These are phyloP conservation scores for Ettlia oleoabundans DNA, from an alignment of 139 green algal species.

Conservation along the genomic window DNA sequence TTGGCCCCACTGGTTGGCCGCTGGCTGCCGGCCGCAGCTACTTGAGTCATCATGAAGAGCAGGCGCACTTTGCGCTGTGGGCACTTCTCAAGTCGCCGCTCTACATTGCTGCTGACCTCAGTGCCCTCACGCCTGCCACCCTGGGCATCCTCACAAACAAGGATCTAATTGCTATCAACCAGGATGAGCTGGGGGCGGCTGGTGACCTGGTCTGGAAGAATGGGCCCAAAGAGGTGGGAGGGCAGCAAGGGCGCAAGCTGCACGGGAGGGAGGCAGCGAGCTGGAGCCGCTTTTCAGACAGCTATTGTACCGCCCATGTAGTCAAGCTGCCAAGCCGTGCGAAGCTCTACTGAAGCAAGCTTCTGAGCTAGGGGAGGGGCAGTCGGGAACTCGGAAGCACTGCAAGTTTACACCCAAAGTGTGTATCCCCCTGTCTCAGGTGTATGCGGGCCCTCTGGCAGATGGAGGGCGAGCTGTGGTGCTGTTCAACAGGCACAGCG, in stretches of 20 bases:
- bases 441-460: slow-evolving; percentile 55
- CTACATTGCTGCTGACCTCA: slow-evolving; percentile 62
- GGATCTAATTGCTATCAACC: slow-evolving; percentile 70
- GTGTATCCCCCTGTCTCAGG: too few species aligned
- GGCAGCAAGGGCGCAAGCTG: too few species aligned
- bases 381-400: too few species aligned
- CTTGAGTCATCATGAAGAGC: slow-evolving; percentile 39
- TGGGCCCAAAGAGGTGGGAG: slow-evolving; percentile 42
- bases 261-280: too few species aligned
- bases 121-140: background rate
- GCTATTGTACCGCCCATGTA: too few species aligned
- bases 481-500: slow-evolving; percentile 57
- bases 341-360: too few species aligned
- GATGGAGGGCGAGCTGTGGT: slow-evolving; percentile 51
- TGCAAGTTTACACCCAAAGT: too few species aligned
- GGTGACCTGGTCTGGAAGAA: slow-evolving; percentile 67
- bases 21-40: background rate
- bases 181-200: slow-evolving; percentile 64
- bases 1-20: background rate
- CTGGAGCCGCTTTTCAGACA: too few species aligned
- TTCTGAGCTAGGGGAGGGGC: too few species aligned
- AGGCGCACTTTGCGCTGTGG: slow-evolving; percentile 75
- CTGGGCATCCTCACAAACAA: slow-evolving; percentile 28
- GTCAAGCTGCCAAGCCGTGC: too few species aligned
- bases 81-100: slow-evolving; percentile 70